phyloP scores from a whole-genome alignment of 768 basidiomycete species.

The Mycena vulgaris region DNA sequence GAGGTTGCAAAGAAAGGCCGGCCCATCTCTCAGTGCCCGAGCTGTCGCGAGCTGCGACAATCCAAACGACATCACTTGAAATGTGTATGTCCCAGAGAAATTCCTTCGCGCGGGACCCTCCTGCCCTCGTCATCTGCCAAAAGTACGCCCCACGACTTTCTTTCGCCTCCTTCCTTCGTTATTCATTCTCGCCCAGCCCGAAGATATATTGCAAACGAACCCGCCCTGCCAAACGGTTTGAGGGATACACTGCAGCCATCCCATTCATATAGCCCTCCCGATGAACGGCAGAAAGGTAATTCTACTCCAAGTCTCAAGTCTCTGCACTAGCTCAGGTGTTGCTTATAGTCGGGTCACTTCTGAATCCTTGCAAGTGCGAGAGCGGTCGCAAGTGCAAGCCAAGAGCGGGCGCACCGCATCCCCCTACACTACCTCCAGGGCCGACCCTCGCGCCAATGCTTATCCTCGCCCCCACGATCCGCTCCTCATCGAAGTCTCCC shows the following conservation, averaged over 20 bases:
- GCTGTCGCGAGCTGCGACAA: not conserved
- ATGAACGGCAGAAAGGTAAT: not conserved
- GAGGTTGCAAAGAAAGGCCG: not conserved
- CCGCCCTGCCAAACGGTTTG: slow-evolving; percentile 1
- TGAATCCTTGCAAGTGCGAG: slow-evolving; percentile 2
- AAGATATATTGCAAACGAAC: not conserved
- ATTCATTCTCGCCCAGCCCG: not conserved
- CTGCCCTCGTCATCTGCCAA: not conserved
- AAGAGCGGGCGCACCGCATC: not conserved
- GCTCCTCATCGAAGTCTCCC: not conserved
- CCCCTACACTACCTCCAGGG: not conserved
- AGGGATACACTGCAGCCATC: not conserved
- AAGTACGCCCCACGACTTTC: not conserved
- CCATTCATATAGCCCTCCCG: not conserved
- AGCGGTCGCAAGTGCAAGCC: not conserved
- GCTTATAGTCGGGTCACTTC: not conserved
- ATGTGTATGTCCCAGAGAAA: not conserved
- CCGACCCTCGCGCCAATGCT: not conserved
- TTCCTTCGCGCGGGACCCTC: not conserved
- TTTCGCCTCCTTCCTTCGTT: not conserved
- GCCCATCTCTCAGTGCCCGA: not conserved
- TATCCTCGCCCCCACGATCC: not conserved
- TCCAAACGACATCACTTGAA: not conserved
- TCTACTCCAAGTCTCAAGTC: not conserved
- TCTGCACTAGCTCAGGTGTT: not conserved